Evolutionary conservation across 164 flowering plant genomes (phyloP).

Genomic region (Houttuynia cordata): DNA sequence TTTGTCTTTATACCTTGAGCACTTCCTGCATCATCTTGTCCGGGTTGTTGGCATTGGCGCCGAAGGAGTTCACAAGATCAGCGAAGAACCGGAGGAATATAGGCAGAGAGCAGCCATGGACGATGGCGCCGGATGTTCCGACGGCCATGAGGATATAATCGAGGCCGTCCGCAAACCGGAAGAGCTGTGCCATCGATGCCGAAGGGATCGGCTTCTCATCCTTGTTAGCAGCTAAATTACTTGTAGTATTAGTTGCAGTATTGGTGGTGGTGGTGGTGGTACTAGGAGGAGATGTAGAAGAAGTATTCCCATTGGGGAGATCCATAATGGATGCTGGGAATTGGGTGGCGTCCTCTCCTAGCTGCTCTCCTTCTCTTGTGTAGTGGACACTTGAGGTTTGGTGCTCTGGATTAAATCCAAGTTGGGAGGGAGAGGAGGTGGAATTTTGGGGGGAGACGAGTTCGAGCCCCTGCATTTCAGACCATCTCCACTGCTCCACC

Average conservation of each 20-base stretch:
- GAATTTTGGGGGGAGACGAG: constrained; percentile 21
- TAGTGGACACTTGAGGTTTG: background rate
- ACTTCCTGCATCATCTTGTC: constrained; percentile 95
- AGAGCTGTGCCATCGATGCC: constrained; percentile 55
- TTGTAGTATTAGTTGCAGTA: background rate
- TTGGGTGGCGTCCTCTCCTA: constrained; percentile 10
- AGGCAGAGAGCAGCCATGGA: constrained; percentile 90
- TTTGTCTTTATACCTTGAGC: constrained; percentile 41
- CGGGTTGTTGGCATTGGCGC: constrained; percentile 61
- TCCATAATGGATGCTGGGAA: constrained; percentile 1
- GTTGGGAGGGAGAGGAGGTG: background rate
- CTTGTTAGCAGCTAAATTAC: constrained; percentile 4
- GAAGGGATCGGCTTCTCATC: constrained; percentile 44
- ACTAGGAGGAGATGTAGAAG: background rate
- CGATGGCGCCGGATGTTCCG: constrained; percentile 78
- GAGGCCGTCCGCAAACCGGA: constrained; percentile 83
- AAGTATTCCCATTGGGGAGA: background rate
- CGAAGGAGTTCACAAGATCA: constrained; percentile 96
- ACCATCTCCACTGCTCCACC: constrained; percentile 84
- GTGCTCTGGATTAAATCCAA: constrained; percentile 1
- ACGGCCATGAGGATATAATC: constrained; percentile 73
- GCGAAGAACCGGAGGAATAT: constrained; percentile 95
- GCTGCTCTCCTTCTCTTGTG: background rate
- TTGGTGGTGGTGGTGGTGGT: background rate
- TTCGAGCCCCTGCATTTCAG: constrained; percentile 74